These are phyloP conservation scores for Platanthera zijinensis DNA, from an alignment of 106 monocot species.

Conservation along the genomic window DNA sequence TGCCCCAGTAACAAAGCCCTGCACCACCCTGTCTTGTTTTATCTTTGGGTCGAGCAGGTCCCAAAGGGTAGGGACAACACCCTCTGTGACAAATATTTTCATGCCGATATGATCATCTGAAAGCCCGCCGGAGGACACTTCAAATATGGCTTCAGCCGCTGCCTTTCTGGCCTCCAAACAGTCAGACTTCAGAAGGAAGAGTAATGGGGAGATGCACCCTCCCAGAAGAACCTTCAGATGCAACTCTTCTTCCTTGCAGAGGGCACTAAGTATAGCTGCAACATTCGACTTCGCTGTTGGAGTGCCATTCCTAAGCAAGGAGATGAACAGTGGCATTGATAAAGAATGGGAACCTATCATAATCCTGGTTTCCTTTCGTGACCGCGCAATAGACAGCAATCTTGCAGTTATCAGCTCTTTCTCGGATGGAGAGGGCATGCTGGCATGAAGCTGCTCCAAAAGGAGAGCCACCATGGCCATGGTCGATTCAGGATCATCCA, in stretches of 20 bases:
- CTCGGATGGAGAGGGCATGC: slow-evolving; percentile 49
- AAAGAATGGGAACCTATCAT: slow-evolving; percentile 68
- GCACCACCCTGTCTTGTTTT: slow-evolving; percentile 58
- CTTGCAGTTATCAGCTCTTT: slow-evolving; percentile 48
- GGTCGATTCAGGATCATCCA: slow-evolving; percentile 54
- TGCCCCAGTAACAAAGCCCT: slow-evolving; percentile 75
- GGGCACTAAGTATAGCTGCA: slow-evolving; percentile 47
- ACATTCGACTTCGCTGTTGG: slow-evolving; percentile 53
- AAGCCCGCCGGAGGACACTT: slow-evolving; percentile 68
- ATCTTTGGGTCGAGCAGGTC: slow-evolving; percentile 47
- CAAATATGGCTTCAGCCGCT: slow-evolving; percentile 75
- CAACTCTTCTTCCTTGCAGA: slow-evolving; percentile 77
- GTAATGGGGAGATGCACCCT: slow-evolving; percentile 67
- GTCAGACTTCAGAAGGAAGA: slow-evolving; percentile 61
- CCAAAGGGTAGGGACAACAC: slow-evolving; percentile 81
- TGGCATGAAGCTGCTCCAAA: slow-evolving; percentile 64
- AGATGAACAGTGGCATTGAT: slow-evolving; percentile 79
- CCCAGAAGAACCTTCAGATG: slow-evolving; percentile 68
- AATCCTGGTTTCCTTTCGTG: slow-evolving; percentile 44
- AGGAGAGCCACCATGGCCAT: slow-evolving; percentile 61
- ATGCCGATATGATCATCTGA: slow-evolving; percentile 79
- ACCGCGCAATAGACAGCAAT: slow-evolving; percentile 34
- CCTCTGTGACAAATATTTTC: slow-evolving; percentile 87
- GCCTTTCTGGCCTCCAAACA: slow-evolving; percentile 54
- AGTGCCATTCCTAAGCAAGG: slow-evolving; percentile 58